Percentiles rank a stretch among this genome's conserved stretches.
Evolutionary conservation across 495 filamentous ascomycete genomes (phyloP).

Genomic region (Jackrogersella multiformis): DNA sequence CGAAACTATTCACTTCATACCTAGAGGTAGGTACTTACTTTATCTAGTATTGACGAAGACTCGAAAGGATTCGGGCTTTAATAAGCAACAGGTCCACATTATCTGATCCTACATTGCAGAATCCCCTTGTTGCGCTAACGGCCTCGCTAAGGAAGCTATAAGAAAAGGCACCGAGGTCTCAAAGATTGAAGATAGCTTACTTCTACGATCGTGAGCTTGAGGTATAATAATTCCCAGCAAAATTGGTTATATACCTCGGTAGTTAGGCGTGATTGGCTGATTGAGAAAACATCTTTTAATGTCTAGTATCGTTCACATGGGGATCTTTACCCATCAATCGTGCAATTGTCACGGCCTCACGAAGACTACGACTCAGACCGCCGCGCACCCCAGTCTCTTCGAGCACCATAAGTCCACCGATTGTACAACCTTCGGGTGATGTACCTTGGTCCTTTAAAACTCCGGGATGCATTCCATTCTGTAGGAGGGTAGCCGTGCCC

Average conservation of each 20-base stretch:
- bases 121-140: background rate
- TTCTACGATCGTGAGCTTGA: background rate
- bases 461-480: background rate
- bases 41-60: too few species aligned
- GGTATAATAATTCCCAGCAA: background rate
- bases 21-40: too few species aligned
- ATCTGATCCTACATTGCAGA: too few species aligned
- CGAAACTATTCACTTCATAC: too few species aligned
- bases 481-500: background rate
- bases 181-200: background rate
- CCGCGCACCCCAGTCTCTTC: background rate
- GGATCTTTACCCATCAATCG: conserved; percentile 2
- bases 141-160: background rate
- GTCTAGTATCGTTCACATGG: background rate
- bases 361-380: background rate
- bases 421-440: background rate
- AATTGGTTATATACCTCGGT: background rate
- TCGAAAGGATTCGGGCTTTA: too few species aligned
- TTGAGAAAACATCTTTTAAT: too few species aligned
- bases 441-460: background rate
- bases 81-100: too few species aligned
- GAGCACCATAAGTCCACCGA: conserved; percentile 1
- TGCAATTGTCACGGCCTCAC: background rate
- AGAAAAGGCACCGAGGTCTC: background rate
- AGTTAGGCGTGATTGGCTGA: too few species aligned